Percentiles rank a stretch among this genome's conserved stretches.
Conservation (phyloP, 2,329 filamentous ascomycete genomes). For the Teratosphaeriaceae sp. region DNA sequence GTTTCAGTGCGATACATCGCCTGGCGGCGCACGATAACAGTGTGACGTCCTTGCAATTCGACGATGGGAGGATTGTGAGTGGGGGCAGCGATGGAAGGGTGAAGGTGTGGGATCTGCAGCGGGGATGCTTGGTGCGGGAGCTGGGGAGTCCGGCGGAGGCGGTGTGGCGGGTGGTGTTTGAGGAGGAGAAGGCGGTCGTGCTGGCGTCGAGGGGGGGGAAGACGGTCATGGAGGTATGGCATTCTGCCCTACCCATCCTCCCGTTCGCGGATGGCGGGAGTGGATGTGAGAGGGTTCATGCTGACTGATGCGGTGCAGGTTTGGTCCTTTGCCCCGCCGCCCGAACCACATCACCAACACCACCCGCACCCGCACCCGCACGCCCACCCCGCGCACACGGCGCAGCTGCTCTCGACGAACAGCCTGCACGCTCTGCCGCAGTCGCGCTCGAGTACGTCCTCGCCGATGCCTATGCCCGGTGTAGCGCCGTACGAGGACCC, state of each 20-base stretch:
- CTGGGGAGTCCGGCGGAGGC: constrained; percentile 87
- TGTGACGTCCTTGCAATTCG: constrained; percentile 95
- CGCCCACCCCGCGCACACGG: background rate
- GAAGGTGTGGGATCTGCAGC: constrained; percentile 96
- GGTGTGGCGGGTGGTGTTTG: constrained; percentile 96
- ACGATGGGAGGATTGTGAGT: constrained; percentile 90
- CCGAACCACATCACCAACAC: too few species aligned
- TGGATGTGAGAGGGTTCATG: background rate
- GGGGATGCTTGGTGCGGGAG: constrained; percentile 82
- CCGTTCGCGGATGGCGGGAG: background rate
- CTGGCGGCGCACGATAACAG: constrained; percentile 97
- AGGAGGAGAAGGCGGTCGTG: constrained; percentile 92
- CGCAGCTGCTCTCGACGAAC: background rate
- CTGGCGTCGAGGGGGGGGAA: constrained; percentile 78
- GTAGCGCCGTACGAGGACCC: constrained; percentile 24
- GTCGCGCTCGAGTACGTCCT: constrained; percentile 2
- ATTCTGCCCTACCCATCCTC: constrained; percentile 1
- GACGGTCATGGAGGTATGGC: constrained; percentile 87
- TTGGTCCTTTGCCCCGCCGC: constrained; percentile 88
- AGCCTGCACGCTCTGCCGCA: background rate
- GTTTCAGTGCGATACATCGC: constrained; percentile 86
- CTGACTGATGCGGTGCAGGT: constrained; percentile 50
- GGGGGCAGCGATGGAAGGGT: constrained; percentile 96
- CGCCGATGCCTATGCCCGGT: background rate
- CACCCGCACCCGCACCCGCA: background rate